Evolutionary conservation across 169 alveolate genomes (phyloP).

Genomic region (Fabrea salina): DNA sequence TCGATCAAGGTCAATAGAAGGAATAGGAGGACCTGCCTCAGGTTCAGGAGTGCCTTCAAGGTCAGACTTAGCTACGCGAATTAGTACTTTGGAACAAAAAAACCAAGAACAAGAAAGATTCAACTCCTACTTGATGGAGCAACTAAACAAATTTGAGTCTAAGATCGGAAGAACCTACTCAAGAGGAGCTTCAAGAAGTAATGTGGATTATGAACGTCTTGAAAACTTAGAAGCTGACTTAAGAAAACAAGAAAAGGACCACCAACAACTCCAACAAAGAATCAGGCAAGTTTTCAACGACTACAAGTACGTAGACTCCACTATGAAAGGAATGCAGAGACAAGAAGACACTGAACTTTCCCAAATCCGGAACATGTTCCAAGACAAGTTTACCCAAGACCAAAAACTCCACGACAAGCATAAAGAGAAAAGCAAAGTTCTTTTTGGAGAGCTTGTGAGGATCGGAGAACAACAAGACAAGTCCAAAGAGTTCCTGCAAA

Average conservation of each 20-base stretch:
- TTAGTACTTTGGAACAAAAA: neutral
- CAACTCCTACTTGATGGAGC: conserved; percentile 17
- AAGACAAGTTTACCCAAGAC: conserved; percentile 49
- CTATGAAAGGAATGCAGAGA: conserved; percentile 26
- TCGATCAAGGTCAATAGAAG: neutral
- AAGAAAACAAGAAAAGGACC: conserved; percentile 29
- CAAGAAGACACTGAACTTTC: conserved; percentile 51
- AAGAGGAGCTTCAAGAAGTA: neutral
- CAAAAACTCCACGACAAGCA: conserved; percentile 30
- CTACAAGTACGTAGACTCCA: conserved; percentile 35
- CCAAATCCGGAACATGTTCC: conserved; percentile 42
- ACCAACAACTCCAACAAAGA: conserved; percentile 20
- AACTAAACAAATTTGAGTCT: neutral
- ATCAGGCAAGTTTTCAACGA: conserved; percentile 31
- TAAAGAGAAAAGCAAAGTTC: conserved; percentile 49
- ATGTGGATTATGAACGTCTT: conserved; percentile 17
- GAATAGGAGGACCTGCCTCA: neutral
- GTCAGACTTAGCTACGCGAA: neutral
- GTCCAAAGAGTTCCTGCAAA: conserved; percentile 33
- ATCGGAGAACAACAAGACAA: conserved; percentile 53
- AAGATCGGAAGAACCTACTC: neutral
- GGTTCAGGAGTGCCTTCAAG: neutral
- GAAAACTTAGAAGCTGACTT: conserved; percentile 34
- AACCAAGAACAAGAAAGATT: conserved; percentile 25
- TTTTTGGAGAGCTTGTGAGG: conserved; percentile 56